phyloP scores from a whole-genome alignment of 2,329 filamentous ascomycete genomes.

The Fusarium clavum region DNA sequence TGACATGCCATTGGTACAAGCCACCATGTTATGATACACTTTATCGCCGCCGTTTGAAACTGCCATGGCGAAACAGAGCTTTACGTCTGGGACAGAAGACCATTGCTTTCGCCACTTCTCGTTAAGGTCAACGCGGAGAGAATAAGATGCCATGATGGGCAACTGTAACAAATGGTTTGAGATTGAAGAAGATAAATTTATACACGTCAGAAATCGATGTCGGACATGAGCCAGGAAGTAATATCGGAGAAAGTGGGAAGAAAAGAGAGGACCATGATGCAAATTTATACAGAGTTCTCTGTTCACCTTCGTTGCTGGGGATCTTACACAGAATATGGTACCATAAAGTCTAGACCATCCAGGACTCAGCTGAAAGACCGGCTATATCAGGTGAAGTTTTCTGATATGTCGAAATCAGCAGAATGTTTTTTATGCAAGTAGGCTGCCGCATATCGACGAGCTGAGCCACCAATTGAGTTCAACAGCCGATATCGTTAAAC shows the following conservation, averaged over 20 bases:
- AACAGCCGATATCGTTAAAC: neutral
- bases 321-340: neutral
- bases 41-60: neutral
- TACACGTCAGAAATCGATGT: neutral
- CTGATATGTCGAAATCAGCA: neutral
- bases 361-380: neutral
- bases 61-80: neutral
- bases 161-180: rapidly evolving
- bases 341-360: rapidly evolving
- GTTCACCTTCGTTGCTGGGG: neutral
- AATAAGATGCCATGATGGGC: neutral
- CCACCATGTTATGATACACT: neutral
- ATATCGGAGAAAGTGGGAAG: neutral
- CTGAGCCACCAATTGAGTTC: neutral
- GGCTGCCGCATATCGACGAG: neutral
- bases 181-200: neutral
- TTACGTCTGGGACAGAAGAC: neutral
- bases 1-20: neutral
- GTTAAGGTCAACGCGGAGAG: neutral
- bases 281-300: neutral
- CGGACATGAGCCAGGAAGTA: neutral
- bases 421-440: neutral
- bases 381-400: rapidly evolving
- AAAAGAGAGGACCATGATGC: neutral
- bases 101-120: neutral